Evolutionary conservation across 148 eudicot species (phyloP), one percentile per base, ranked within the genome.

Genomic region (Spergularia marina): DNA sequence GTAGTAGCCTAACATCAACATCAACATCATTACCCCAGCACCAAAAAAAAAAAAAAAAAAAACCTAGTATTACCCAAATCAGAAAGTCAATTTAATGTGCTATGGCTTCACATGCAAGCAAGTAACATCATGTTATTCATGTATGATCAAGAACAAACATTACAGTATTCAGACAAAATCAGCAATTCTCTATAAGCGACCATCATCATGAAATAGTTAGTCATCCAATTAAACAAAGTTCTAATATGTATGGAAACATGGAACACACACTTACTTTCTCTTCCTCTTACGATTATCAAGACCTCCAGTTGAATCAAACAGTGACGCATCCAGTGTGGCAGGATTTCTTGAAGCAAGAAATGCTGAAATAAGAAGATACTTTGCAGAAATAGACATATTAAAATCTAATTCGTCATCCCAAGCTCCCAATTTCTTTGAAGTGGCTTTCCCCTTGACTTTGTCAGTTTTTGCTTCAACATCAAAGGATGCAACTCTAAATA

Each of bases 271-370:
- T 85, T 86, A 91, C 98, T 87, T 90, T 78, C 91, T 87, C 83
- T 79, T 94, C 76, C 86, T 87, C 82, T 85, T 94, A 39, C 91
- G 84, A 80, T 80, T 87, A 76, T 86, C 89, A 69, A 83, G 79
- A 67, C 96, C 96, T 78, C 98, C 98, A 16, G 94, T 92, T 67
- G 98, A 88, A 84, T 94, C 98, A 80, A 94, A 92, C 70, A 90
- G 74, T 54, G 97, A 89, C 18, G 96, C 97, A 85, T 94, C 98
- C 77, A 90, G 97, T 65, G 96, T 94, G 68, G 98, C 98, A 67
- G 98, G 98, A 77, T 94, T 94, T 84, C 96, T 89, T 53, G 98
- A 92, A 71, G 98, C 98, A 70, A 94, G 84, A 74, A 92, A 94
- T 68, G 97, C 94, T 61, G 97, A 94, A 77, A 94, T 85, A 30